Conservation (phyloP, 2,329 filamentous ascomycete species). For the Dactylellina sp. region DNA sequence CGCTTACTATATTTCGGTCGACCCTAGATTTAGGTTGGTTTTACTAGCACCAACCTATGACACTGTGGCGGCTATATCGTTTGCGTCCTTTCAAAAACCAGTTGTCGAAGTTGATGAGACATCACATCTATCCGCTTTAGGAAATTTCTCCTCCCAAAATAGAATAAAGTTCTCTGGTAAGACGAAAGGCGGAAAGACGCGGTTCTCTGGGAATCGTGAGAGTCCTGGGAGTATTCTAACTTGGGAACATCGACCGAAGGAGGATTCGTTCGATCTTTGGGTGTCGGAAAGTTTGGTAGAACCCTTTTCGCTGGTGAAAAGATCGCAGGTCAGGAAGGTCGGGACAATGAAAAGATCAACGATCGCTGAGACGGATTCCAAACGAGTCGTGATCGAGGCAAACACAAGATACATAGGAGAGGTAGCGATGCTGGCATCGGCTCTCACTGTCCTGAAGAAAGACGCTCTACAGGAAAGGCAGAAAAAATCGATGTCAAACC, state of each 20-base stretch:
- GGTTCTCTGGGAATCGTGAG: constrained; percentile 36
- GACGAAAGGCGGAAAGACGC: constrained; percentile 35
- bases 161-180: constrained; percentile 29
- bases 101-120: constrained; percentile 32
- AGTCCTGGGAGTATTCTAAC: constrained; percentile 14
- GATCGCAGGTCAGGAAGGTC: constrained; percentile 38
- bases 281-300: constrained; percentile 29
- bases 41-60: constrained; percentile 40
- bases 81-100: constrained; percentile 44
- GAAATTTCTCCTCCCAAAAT: constrained; percentile 4
- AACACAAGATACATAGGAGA: constrained; percentile 47
- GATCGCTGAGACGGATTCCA: constrained; percentile 31
- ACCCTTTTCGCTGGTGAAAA: constrained; percentile 12
- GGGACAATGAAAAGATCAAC: constrained; percentile 46
- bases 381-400: constrained; percentile 43
- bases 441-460: constrained; percentile 44
- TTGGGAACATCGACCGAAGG: constrained; percentile 37
- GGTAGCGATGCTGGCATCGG: constrained; percentile 45
- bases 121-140: constrained; percentile 12
- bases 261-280: constrained; percentile 51
- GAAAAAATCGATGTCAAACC: constrained; percentile 26
- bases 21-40: constrained; percentile 50
- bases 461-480: constrained; percentile 46
- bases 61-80: constrained; percentile 50
- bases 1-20: constrained; percentile 54